Base-by-base conservation (phyloP, 768 basidiomycete genomes). In the Leucogyrophana mollusca region DNA sequence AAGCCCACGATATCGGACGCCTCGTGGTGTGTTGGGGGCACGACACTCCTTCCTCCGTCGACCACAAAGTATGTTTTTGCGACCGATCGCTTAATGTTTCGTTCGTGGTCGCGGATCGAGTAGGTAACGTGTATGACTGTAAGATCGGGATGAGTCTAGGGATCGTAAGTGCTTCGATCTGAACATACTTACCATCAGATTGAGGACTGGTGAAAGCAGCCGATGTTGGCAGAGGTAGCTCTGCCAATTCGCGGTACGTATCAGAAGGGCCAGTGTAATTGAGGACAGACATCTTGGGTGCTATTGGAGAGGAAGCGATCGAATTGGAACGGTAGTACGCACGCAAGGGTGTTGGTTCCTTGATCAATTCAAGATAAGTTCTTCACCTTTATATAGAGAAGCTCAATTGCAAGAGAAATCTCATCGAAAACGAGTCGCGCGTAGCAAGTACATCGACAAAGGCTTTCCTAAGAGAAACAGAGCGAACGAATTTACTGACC, bases 31-130 rank as follows among this genome's bases (percentile, higher is more conserved):
- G n/a, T n/a, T 47, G 51, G 46, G 10, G 56, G 51, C 14, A 30
- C 22, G 35, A 20, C 47, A 18, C 22, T 36, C 18, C 25, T 32
- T 43, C 17, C 36, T 34, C 33, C 20, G 10, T 17, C 23, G 23
- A 8, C 59, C 54, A 1, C 55, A 5, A 58, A 42, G 43, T 75
- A 55, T 0, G 70, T 64, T 55, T 73, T 79, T 8, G 63, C 56
- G 43, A 78, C 43, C 2, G 66, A 70, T 52, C 73, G 68, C 50
- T 77, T 82, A 23, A 58, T 51, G 43, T 83, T 82, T 34, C 71
- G 67, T 17, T 62, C 56, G 52, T 82, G 79, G 56, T 85, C 80
- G 25, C 71, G 67, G 17, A 74, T 63, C 1, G 73, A 70, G 46
- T 73, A 79, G 0, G 68, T 62, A 17, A 79, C 54, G 21, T 78